Conservation (phyloP, 306 rosid species). For the Quercus variabilis region DNA sequence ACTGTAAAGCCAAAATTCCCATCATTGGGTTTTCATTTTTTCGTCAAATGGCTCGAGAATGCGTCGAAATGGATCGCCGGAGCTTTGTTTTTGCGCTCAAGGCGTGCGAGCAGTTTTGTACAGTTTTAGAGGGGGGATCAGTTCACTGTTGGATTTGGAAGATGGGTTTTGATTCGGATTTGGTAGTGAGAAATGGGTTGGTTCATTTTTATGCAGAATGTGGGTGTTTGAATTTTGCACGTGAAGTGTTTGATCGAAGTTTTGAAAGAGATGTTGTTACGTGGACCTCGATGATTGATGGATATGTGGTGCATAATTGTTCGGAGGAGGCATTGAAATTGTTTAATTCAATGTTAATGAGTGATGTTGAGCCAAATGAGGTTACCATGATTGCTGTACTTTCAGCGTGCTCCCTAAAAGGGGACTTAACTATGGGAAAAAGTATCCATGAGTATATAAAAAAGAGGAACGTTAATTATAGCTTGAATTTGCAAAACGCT, state of each 20-base stretch:
- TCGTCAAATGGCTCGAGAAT: slow-evolving; percentile 29
- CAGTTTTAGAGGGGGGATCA: slow-evolving; percentile 24
- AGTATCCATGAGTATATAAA: slow-evolving; percentile 33
- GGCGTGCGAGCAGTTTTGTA: slow-evolving; percentile 34
- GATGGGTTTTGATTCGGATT: slow-evolving; percentile 46
- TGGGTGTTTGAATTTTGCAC: slow-evolving; percentile 45
- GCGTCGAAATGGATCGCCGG: slow-evolving; percentile 39
- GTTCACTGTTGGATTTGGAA: slow-evolving; percentile 52
- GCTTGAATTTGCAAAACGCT: slow-evolving; percentile 55
- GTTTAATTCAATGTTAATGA: slow-evolving; percentile 49
- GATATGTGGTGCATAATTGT: slow-evolving; percentile 37
- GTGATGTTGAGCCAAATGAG: slow-evolving; percentile 65
- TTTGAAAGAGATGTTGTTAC: slow-evolving; percentile 59
- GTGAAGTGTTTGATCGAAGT: slow-evolving; percentile 61
- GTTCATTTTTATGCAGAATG: slow-evolving; percentile 38
- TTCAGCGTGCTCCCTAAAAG: slow-evolving; percentile 47
- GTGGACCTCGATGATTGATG: slow-evolving; percentile 84
- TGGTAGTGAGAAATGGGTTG: slow-evolving; percentile 61
- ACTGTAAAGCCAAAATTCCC: slow-evolving; percentile 33
- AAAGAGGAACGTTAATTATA: slow-evolving; percentile 20
- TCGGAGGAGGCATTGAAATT: slow-evolving; percentile 45
- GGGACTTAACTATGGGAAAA: slow-evolving; percentile 43
- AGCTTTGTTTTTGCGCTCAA: slow-evolving; percentile 65
- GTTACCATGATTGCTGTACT: slow-evolving; percentile 59
- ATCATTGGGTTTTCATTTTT: slow-evolving; percentile 40